Base-by-base conservation (phyloP, 2,329 filamentous ascomycete species). In the Ramularia endophylla region DNA sequence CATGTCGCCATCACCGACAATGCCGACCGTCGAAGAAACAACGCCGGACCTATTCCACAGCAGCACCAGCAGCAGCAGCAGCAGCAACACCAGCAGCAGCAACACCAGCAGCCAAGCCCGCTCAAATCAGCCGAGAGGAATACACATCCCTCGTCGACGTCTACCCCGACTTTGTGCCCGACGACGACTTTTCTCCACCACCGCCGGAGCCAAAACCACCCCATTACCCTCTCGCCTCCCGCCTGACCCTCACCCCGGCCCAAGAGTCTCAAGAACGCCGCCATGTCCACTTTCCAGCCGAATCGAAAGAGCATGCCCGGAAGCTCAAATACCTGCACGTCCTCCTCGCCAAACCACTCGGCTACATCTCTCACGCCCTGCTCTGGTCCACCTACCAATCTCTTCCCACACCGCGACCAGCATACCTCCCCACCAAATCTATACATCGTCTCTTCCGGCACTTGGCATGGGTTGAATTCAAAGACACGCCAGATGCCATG, bases 381-480 rank as follows among this genome's bases (percentile, higher is more conserved):
- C 56, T 81, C 4, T 81, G 72, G 55, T 58, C 67, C 11, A 62
- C 69, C 1, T 83, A 80, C 58, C 65, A 67, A 47, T 56, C 61
- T 12, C 63, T 82, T 5, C 74, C 71, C 2, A 55, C 65, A 4
- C 78, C 77, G 0, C 71, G 76, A 18, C 67, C 79, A 1, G 60
- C 69, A 8, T 72, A 73, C 44, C 62, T 82, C 5, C 61, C 65
- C 2, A 60, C 65, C 15, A 45, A 57, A 4, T 65, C 79, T 35
- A 76, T 88, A 13, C 78, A 80, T 39, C 63, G 69, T 6, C 68
- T 94, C 15, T 68, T 94, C 38, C 78, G 76, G 40, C 75, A 80
- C 30, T 76, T 95, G 48, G 81, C 83, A 15, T 74, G 77, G 33
- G 75, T 79, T 7, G 70, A 76, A 36, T 52, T 43, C 38, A 57